phyloP scores from a whole-genome alignment of 2,329 filamentous ascomycete genomes.

The Aspergillus caelatus region DNA sequence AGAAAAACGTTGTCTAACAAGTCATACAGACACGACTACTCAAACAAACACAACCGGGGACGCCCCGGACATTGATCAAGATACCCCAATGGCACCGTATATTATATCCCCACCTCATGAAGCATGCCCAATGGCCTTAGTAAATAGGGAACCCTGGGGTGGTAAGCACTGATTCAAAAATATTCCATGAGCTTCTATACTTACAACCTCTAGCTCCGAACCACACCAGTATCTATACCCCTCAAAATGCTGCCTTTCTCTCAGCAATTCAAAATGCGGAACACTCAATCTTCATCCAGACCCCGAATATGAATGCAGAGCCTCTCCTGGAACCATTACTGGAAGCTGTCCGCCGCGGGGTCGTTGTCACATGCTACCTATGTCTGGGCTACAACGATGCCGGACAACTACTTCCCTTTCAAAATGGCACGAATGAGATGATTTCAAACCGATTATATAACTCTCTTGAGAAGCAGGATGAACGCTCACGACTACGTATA shows the following conservation, averaged over 20 bases:
- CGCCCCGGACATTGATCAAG: constrained; percentile 57
- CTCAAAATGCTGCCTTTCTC: constrained; percentile 76
- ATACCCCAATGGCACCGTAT: constrained; percentile 68
- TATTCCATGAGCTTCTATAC: neutral
- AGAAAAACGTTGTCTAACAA: neutral
- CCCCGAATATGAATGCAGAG: constrained; percentile 74
- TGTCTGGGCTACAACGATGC: constrained; percentile 80
- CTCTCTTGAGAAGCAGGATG: constrained; percentile 55
- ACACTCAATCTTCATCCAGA: constrained; percentile 72
- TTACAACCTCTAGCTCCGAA: constrained; percentile 50
- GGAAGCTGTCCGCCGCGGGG: constrained; percentile 66
- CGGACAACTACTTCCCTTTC: constrained; percentile 73
- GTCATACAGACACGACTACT: constrained; percentile 53
- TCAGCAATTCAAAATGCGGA: constrained; percentile 68
- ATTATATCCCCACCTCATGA: constrained; percentile 57
- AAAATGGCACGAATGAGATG: constrained; percentile 77
- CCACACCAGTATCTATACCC: constrained; percentile 63
- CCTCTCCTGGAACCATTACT: constrained; percentile 66
- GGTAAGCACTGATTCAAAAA: constrained; percentile 24
- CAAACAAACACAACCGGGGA: constrained; percentile 55
- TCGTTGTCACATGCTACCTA: constrained; percentile 70
- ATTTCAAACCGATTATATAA: constrained; percentile 63
- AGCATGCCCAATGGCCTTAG: constrained; percentile 70
- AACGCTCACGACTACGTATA: constrained; percentile 58
- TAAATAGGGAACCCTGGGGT: constrained; percentile 70